These are phyloP conservation scores for Saprolegnia parasitica DNA, from an alignment of 352 stramenopile species.

Conservation along the genomic window DNA sequence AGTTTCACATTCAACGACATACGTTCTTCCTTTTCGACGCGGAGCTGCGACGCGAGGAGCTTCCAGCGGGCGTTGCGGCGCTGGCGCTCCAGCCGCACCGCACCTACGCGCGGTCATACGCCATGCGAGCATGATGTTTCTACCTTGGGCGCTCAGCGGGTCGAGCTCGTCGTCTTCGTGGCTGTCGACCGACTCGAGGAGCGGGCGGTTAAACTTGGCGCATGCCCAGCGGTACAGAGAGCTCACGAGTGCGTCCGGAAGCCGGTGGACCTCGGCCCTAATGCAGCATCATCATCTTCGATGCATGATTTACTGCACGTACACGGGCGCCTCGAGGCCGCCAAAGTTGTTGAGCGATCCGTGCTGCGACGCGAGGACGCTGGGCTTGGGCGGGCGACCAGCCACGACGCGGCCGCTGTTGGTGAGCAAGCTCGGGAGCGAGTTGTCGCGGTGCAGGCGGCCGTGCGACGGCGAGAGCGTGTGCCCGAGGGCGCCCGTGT, in stretches of 20 bases:
- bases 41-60: not conserved
- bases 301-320: no score
- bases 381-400: no score
- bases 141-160: slow-evolving; percentile 59
- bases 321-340: no score
- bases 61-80: slow-evolving; percentile 39
- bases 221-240: slow-evolving; percentile 64
- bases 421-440: not conserved
- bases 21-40: slow-evolving; percentile 14
- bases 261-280: slow-evolving; percentile 23
- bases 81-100: slow-evolving; percentile 56
- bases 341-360: no score
- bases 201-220: slow-evolving; percentile 64
- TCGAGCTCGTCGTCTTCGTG: slow-evolving; percentile 55
- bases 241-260: slow-evolving; percentile 49
- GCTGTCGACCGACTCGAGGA: slow-evolving; percentile 46
- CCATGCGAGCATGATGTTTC: not conserved
- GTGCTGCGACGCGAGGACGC: no score
- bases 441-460: not conserved
- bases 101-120: slow-evolving; percentile 26
- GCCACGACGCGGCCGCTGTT: no score
- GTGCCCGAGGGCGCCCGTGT: slow-evolving; percentile 43
- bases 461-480: not conserved
- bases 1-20: not conserved
- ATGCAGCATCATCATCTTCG: no score